Percentiles rank a stretch among this genome's conserved stretches.
These are phyloP conservation scores for Stropharia rugosoannulata DNA, from an alignment of 768 basidiomycete species.

Conservation along the genomic window DNA sequence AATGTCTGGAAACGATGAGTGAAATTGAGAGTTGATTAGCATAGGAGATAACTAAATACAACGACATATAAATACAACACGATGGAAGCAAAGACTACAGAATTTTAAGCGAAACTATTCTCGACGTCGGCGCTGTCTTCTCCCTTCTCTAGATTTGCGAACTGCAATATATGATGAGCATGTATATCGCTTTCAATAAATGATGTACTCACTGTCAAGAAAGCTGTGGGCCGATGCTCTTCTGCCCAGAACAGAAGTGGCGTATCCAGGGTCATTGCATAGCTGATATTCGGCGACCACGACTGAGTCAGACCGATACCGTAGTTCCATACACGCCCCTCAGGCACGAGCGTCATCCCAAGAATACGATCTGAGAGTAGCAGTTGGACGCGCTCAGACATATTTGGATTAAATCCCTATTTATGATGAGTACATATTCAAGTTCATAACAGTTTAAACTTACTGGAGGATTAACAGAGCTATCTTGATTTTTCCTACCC, in stretches of 20 bases:
- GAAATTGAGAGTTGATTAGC: neutral
- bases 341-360: conserved; percentile 93
- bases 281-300: conserved; percentile 82
- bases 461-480: conserved; percentile 75
- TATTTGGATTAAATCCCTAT: conserved; percentile 94
- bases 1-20: neutral
- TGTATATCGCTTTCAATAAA: neutral
- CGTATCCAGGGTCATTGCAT: conserved; percentile 86
- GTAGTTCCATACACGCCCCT: conserved; percentile 96
- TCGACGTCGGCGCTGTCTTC: conserved; percentile 96
- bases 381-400: conserved; percentile 95
- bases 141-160: conserved; percentile 85
- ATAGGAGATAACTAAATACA: neutral
- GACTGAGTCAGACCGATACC: conserved; percentile 91
- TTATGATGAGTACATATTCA: conserved; percentile 11
- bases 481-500: conserved; percentile 93
- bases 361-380: conserved; percentile 93
- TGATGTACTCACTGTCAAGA: conserved; percentile 71
- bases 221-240: conserved; percentile 91
- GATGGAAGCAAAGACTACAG: conserved; percentile 9
- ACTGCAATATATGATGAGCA: conserved; percentile 41
- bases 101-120: conserved; percentile 81
- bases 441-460: conserved; percentile 14
- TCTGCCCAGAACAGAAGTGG: conserved; percentile 96
- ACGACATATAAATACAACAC: conserved; percentile 12